These are phyloP conservation scores for Eucalyptus cloeziana DNA, from an alignment of 345 rosid species.

Conservation along the genomic window DNA sequence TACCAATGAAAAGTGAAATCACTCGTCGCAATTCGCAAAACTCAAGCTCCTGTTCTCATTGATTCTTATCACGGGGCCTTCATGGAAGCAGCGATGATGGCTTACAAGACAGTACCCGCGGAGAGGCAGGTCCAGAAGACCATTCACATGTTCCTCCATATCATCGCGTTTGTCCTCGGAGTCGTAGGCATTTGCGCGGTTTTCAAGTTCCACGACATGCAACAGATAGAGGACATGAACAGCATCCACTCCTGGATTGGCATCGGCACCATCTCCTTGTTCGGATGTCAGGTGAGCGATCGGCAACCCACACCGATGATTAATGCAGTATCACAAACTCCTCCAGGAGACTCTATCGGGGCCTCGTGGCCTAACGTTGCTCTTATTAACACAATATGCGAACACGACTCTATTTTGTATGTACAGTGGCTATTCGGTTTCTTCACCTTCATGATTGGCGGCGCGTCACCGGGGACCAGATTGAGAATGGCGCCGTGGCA, in stretches of 20 bases:
- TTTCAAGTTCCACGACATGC: slow-evolving; percentile 70
- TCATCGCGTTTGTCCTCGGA: slow-evolving; percentile 43
- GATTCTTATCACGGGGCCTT: background rate
- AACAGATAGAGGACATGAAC: slow-evolving; percentile 21
- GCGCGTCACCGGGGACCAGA: background rate
- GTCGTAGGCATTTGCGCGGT: slow-evolving; percentile 63
- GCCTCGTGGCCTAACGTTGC: background rate
- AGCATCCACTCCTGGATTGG: slow-evolving; percentile 93
- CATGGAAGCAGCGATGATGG: slow-evolving; percentile 57
- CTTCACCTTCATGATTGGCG: slow-evolving; percentile 19
- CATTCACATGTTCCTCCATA: slow-evolving; percentile 47
- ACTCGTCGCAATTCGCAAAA: background rate
- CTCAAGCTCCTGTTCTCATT: background rate
- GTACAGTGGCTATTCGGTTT: slow-evolving; percentile 64
- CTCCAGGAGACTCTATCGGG: background rate
- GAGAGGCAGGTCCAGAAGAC: slow-evolving; percentile 18
- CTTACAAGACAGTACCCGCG: slow-evolving; percentile 35
- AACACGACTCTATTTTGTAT: background rate
- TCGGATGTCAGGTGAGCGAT: slow-evolving; percentile 50
- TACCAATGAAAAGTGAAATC: background rate
- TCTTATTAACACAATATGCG: background rate
- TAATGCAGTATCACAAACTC: background rate
- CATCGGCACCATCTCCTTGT: slow-evolving; percentile 39
- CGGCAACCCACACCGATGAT: background rate
- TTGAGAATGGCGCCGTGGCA: slow-evolving; percentile 55